Evolutionary conservation across 345 rosid species (phyloP), one percentile per base, ranked within the genome.

Genomic region (Ricinus communis): DNA sequence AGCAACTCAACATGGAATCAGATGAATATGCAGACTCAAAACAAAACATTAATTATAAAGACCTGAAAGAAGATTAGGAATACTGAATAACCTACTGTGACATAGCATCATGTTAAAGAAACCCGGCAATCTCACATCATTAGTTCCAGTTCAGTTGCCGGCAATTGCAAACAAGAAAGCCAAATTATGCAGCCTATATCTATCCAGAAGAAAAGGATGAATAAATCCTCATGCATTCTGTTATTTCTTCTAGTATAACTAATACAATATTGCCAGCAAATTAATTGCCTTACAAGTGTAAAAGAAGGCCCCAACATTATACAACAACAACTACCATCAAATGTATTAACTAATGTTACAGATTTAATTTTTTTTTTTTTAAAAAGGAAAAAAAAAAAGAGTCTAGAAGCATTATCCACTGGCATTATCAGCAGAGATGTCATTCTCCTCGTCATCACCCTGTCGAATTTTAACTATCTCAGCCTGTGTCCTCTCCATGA

Each of bases 381-480:
- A n/a, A n/a, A n/a, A n/a, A n/a, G n/a, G n/a, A n/a, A n/a, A n/a
- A n/a, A n/a, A n/a, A n/a, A n/a, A n/a, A n/a, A 25, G 33, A 4
- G 18, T 57, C 60, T 47, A 27, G 74, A 78, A 40, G 65, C 56
- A 62, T 76, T 66, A 87, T 56, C 82, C 90, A 72, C 93, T 86
- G 65, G 85, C 87, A 81, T 88, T 86, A 63, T 76, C 88, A 46
- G 82, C 82, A 45, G 98, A 94, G 38, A 73, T 73, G 36, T 87
- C 91, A 13, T 81, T 80, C 65, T 85, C 89, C 40, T 82, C 90
- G 5, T 84, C 91, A 5, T 54, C 75, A 0, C 70, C 83, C 59
- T 79, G 84, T 55, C 79, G 82, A 59, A 95, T 74, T 82, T 83
- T 88, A n/a, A 86, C 95, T 67, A 96, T 93, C 83, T 91, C 97